These are phyloP conservation scores for Agaricus sinodeliciosus DNA, from an alignment of 768 basidiomycete genomes.

Conservation along the genomic window DNA sequence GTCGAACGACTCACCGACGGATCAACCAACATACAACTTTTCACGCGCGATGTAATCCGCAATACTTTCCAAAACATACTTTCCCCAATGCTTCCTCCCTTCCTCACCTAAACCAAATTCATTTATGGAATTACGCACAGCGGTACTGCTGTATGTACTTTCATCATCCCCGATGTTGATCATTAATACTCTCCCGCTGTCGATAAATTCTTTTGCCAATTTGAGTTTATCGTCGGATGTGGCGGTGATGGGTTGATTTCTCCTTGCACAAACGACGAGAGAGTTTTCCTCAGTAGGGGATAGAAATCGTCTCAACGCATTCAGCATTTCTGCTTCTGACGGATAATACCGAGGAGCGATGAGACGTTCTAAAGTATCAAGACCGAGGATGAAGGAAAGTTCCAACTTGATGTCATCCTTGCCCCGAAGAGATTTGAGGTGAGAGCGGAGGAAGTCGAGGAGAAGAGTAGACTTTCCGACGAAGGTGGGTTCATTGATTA, in stretches of 20 bases:
- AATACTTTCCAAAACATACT: slow-evolving; percentile 38
- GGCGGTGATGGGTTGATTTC: slow-evolving; percentile 19
- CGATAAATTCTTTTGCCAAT: slow-evolving; percentile 43
- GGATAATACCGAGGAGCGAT: slow-evolving; percentile 72
- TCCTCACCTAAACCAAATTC: slow-evolving; percentile 15
- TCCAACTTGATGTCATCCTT: slow-evolving; percentile 23
- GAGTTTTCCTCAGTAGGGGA: slow-evolving; percentile 46
- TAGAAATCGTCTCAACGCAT: slow-evolving; percentile 53
- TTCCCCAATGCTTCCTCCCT: slow-evolving; percentile 33
- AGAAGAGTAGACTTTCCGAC: slow-evolving; percentile 70
- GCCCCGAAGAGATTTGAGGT: slow-evolving; percentile 19
- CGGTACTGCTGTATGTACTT: slow-evolving; percentile 62
- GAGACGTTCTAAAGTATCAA: slow-evolving; percentile 81
- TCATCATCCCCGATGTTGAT: slow-evolving; percentile 55
- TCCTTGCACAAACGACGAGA: slow-evolving; percentile 59
- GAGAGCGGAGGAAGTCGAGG: slow-evolving; percentile 36
- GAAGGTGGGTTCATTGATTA: slow-evolving; percentile 86
- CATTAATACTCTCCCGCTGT: slow-evolving; percentile 45
- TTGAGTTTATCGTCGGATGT: slow-evolving; percentile 15
- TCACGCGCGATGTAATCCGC: slow-evolving; percentile 45
- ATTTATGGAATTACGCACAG: slow-evolving; percentile 44
- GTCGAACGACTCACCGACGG: too few relatives aligned
- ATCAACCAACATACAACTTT: slow-evolving; percentile 32
- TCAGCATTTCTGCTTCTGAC: slow-evolving; percentile 45
- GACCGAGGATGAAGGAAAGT: slow-evolving; percentile 71